phyloP scores from a whole-genome alignment of 495 filamentous ascomycete genomes.

The Xylaria curta region DNA sequence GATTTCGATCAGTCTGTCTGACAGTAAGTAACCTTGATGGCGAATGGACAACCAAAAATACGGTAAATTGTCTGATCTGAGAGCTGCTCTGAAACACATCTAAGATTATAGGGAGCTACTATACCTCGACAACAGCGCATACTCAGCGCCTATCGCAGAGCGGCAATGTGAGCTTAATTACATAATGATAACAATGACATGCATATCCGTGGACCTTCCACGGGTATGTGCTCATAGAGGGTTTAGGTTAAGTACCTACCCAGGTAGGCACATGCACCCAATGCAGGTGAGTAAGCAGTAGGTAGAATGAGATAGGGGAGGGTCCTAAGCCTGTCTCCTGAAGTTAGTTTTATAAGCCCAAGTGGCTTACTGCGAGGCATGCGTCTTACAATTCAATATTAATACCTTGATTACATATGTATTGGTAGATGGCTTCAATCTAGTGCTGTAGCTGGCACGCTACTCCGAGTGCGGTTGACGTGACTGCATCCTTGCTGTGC shows the following conservation, averaged over 20 bases:
- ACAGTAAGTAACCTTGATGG: background rate
- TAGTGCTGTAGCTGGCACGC: background rate
- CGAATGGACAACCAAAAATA: background rate
- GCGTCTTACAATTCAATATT: too few relatives aligned
- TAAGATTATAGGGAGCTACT: background rate
- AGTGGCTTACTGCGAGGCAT: background rate
- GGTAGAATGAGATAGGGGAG: background rate
- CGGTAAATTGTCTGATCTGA: background rate
- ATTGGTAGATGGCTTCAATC: background rate
- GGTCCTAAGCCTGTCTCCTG: too few relatives aligned
- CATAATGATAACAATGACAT: conserved; percentile 1
- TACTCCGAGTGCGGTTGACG: conserved; percentile 3
- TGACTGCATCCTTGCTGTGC: background rate
- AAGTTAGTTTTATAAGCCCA: background rate
- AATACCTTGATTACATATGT: background rate
- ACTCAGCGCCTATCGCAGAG: too few relatives aligned
- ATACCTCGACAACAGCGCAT: too few relatives aligned
- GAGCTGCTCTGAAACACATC: background rate
- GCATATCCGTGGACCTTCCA: background rate
- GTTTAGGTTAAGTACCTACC: too few relatives aligned
- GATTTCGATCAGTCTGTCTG: background rate
- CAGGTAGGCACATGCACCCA: background rate
- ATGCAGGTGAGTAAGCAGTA: background rate
- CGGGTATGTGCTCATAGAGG: background rate
- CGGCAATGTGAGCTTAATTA: background rate